phyloP scores from a whole-genome alignment of 305 asterid species.

The Rubia tinctorum region DNA sequence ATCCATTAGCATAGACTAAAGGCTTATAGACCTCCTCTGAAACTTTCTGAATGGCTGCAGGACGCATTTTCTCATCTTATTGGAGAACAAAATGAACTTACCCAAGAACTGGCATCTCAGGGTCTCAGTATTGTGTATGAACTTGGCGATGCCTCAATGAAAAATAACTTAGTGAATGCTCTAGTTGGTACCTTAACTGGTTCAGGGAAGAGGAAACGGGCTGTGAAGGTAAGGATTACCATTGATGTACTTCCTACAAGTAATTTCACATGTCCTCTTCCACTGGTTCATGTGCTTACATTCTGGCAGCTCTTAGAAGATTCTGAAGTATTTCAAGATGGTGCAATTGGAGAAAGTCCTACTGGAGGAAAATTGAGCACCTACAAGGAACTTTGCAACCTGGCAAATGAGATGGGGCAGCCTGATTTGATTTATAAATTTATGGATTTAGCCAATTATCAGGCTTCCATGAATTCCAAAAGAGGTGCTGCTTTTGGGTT shows the following conservation, averaged over 20 bases:
- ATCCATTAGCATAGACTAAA: background rate
- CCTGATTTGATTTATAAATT: constrained; percentile 97
- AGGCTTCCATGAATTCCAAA: constrained; percentile 93
- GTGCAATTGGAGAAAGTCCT: constrained; percentile 92
- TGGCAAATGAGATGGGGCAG: constrained; percentile 99
- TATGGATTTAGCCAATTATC: constrained; percentile 98
- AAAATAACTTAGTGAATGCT: constrained; percentile 88
- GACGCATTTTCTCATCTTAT: constrained; percentile 95
- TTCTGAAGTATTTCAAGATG: constrained; percentile 92
- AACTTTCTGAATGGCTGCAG: constrained; percentile 43
- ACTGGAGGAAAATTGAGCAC: constrained; percentile 95
- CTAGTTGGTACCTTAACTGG: constrained; percentile 98
- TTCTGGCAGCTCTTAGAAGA: constrained; percentile 81
- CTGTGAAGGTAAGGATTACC: constrained; percentile 66
- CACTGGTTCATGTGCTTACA: constrained; percentile 7
- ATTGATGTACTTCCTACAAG: background rate
- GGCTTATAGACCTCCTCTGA: constrained; percentile 15
- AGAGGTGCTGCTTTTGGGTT: constrained; percentile 99
- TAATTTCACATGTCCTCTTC: constrained; percentile 10
- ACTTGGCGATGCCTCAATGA: constrained; percentile 87
- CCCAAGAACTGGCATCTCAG: constrained; percentile 99
- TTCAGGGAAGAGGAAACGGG: constrained; percentile 98
- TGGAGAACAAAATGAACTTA: constrained; percentile 95
- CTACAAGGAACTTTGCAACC: constrained; percentile 95
- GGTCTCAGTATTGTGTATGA: constrained; percentile 98